phyloP scores from a whole-genome alignment of 2,329 filamentous ascomycete genomes.

The Lomentospora prolificans region DNA sequence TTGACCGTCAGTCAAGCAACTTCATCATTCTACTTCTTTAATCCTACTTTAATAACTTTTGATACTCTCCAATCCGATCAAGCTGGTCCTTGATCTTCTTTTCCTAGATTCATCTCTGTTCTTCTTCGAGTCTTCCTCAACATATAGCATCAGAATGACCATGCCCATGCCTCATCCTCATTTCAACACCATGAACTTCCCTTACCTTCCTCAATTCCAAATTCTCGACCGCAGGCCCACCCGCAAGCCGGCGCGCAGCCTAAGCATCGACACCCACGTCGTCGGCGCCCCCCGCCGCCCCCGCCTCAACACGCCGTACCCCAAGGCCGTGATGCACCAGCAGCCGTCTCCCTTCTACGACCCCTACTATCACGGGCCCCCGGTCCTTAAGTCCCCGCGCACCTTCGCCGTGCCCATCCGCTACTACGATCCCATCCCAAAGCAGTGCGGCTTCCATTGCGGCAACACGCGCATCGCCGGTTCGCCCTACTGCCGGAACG shows the following conservation, averaged over 20 bases:
- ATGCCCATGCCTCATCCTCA: not conserved
- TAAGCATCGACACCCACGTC: not conserved
- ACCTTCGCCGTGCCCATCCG: not conserved
- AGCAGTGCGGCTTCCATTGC: slow-evolving; percentile 2
- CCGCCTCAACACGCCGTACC: not conserved
- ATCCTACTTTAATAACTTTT: not conserved
- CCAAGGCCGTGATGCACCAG: not conserved
- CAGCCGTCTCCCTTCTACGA: not conserved
- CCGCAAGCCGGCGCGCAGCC: not conserved
- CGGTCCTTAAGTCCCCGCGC: not conserved
- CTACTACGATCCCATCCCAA: not conserved
- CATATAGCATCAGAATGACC: not conserved
- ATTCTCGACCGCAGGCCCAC: too few species aligned
- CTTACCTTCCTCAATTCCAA: not conserved
- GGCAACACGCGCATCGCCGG: not conserved
- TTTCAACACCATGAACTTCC: not conserved
- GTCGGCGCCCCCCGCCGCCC: not conserved
- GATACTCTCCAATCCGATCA: not conserved
- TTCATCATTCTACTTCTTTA: not conserved
- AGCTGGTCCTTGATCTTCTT: not conserved
- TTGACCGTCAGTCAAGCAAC: too few species aligned
- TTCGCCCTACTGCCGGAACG: slow-evolving; percentile 2
- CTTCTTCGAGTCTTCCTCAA: not conserved
- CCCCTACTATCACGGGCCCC: not conserved
- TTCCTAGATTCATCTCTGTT: not conserved